Percentiles rank a stretch among this genome's conserved stretches.
These are phyloP conservation scores for Penicillium canescens DNA, from an alignment of 495 filamentous ascomycete species.

Conservation along the genomic window DNA sequence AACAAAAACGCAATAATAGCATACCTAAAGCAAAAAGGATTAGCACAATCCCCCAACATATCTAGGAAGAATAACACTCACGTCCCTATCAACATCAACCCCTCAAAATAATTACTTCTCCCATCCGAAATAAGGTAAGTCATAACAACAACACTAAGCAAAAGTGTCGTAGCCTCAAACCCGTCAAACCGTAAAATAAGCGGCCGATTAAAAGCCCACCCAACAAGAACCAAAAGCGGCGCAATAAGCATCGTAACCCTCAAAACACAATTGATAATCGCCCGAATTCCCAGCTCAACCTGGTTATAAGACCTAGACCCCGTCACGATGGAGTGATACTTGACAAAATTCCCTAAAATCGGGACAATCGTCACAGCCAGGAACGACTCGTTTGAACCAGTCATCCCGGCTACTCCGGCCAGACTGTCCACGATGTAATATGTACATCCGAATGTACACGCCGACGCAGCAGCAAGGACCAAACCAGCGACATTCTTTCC, in stretches of 20 bases:
- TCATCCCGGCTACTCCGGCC: conserved; percentile 9
- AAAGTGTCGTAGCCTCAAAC: conserved; percentile 38
- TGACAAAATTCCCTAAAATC: conserved; percentile 25
- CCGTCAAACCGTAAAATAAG: conserved; percentile 34
- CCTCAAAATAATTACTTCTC: conserved; percentile 62
- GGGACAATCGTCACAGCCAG: conserved; percentile 26
- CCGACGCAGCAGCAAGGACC: conserved; percentile 14
- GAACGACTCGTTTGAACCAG: conserved; percentile 21
- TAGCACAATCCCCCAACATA: background rate
- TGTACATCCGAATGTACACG: conserved; percentile 21
- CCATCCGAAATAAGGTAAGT: conserved; percentile 60
- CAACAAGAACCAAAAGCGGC: conserved; percentile 37
- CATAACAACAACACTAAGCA: conserved; percentile 35
- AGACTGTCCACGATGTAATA: conserved; percentile 26
- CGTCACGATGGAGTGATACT: conserved; percentile 18
- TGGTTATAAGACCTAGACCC: conserved; percentile 17
- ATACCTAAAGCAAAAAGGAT: conserved; percentile 6
- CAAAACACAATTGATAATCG: conserved; percentile 24
- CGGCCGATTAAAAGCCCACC: conserved; percentile 32
- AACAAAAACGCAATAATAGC: conserved; percentile 15
- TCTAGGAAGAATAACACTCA: conserved; percentile 6
- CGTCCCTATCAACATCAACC: conserved; percentile 27
- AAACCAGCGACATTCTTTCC: background rate
- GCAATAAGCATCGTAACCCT: conserved; percentile 35
- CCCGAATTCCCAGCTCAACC: conserved; percentile 26